These are phyloP conservation scores for Salvia miltiorrhiza DNA, from an alignment of 257 asterid species.

Conservation along the genomic window DNA sequence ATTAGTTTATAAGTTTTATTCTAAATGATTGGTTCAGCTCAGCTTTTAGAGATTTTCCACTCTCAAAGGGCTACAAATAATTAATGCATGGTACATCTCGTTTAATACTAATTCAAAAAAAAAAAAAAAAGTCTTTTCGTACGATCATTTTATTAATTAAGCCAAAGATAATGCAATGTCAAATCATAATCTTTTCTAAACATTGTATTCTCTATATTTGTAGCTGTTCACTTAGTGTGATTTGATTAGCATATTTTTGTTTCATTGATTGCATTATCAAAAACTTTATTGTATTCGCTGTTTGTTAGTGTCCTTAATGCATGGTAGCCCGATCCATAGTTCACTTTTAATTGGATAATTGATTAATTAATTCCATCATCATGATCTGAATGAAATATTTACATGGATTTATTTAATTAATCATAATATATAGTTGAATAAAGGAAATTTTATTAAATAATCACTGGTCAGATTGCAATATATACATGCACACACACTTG, in stretches of 20 bases:
- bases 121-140: conserved; percentile 11
- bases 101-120: neutral
- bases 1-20: neutral
- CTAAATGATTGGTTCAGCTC: conserved; percentile 11
- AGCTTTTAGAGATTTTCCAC: neutral
- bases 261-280: conserved; percentile 21
- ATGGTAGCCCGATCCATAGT: neutral
- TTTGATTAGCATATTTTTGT: conserved; percentile 27
- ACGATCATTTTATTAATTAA: neutral
- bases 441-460: too few species aligned
- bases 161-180: conserved; percentile 14
- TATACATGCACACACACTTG: too few species aligned
- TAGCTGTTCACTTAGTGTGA: conserved; percentile 28
- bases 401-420: neutral
- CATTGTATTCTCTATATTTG: conserved; percentile 6
- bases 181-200: conserved; percentile 12
- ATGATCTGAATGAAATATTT: neutral
- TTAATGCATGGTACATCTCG: too few species aligned
- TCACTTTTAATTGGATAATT: neutral
- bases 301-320: neutral
- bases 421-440: too few species aligned
- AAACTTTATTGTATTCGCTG: neutral
- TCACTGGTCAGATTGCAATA: too few species aligned
- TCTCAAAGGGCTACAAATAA: neutral
- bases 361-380: neutral